A percentile compares a stretch with the other conserved stretches of the same genome.
These are phyloP conservation scores for Auricularia auricula-judae DNA, from an alignment of 768 basidiomycete genomes.

Conservation along the genomic window DNA sequence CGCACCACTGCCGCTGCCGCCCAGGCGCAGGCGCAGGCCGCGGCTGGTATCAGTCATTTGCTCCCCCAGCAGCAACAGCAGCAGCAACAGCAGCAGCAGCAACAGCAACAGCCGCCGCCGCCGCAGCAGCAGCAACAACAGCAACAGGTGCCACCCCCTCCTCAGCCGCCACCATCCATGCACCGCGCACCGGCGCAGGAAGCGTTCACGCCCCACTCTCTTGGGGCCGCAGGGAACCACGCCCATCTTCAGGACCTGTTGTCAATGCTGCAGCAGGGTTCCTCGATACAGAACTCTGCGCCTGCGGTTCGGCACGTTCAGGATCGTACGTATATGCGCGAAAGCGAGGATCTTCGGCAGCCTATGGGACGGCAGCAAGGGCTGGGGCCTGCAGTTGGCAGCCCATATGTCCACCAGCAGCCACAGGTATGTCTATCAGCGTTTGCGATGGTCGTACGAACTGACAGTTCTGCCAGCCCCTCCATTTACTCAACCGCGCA, in stretches of 20 bases:
- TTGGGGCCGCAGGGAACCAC: not conserved
- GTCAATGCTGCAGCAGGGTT: not conserved
- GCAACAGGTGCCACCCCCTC: slow-evolving; percentile 19
- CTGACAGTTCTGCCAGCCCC: not conserved
- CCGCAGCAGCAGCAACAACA: slow-evolving; percentile 30
- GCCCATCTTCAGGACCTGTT: not conserved
- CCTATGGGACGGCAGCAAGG: not conserved
- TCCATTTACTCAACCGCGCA: not conserved
- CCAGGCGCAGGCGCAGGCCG: not conserved
- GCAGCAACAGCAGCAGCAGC: slow-evolving; percentile 29
- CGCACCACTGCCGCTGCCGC: not conserved
- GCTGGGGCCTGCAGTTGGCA: not conserved
- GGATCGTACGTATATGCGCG: not conserved
- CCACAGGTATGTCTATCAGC: not conserved
- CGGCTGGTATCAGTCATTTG: slow-evolving; percentile 6
- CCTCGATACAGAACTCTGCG: not conserved
- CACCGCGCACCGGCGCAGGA: slow-evolving; percentile 35
- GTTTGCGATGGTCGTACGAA: not conserved
- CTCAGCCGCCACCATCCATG: slow-evolving; percentile 19
- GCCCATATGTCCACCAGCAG: not conserved
- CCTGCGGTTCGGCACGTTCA: not conserved
- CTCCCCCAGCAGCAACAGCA: slow-evolving; percentile 31
- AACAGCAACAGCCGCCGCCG: slow-evolving; percentile 22
- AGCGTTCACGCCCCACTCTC: not conserved
- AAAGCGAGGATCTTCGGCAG: not conserved